phyloP scores from a whole-genome alignment of 139 green algal genomes.

The Pleodorina starrii region DNA sequence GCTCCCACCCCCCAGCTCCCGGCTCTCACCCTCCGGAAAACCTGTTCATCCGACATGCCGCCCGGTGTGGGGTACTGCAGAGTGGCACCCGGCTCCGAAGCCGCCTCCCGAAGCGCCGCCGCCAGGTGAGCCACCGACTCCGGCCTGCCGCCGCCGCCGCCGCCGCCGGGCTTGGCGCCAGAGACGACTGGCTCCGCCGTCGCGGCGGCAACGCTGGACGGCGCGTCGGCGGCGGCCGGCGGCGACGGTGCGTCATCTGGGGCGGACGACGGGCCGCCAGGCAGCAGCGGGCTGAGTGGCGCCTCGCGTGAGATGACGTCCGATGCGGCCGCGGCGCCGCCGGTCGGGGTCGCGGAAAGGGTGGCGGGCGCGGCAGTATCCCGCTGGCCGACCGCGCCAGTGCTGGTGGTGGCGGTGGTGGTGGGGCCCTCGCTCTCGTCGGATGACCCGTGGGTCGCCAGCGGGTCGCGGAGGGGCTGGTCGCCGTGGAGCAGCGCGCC shows the following conservation, averaged over 20 bases:
- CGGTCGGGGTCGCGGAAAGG: too few species aligned
- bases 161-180: too few species aligned
- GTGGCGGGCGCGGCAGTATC: too few species aligned
- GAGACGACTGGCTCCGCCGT: too few species aligned
- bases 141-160: too few species aligned
- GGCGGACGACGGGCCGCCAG: background rate
- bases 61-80: background rate
- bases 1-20: too few species aligned
- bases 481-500: background rate
- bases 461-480: constrained; percentile 6
- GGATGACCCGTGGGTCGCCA: background rate
- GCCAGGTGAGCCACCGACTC: background rate
- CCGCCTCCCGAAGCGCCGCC: constrained; percentile 3
- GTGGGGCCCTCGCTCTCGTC: background rate
- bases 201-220: too few species aligned
- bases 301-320: background rate
- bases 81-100: constrained; percentile 19
- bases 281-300: background rate
- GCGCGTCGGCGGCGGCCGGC: too few species aligned
- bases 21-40: background rate
- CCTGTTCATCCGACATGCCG: background rate
- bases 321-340: too few species aligned
- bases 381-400: too few species aligned
- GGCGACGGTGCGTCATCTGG: background rate
- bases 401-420: background rate